Conservation (phyloP, 805 yeast species). For the Helenozyma rhizophorensis region DNA sequence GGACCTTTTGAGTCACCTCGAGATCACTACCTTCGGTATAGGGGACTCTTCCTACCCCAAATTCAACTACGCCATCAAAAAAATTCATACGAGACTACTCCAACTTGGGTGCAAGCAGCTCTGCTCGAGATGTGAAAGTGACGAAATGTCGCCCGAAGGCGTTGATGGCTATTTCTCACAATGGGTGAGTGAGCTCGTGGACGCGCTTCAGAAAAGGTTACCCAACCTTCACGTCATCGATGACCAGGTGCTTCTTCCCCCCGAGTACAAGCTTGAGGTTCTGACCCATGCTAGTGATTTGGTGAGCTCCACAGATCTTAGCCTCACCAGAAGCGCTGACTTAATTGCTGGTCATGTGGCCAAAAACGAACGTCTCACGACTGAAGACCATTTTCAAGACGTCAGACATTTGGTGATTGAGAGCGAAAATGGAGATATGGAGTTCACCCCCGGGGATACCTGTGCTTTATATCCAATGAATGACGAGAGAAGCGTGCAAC, state of each 20-base stretch:
- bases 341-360: slow-evolving; percentile 43
- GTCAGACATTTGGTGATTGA: slow-evolving; percentile 60
- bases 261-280: slow-evolving; percentile 18
- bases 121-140: slow-evolving; percentile 78
- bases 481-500: slow-evolving; percentile 56
- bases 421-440: slow-evolving; percentile 20
- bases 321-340: slow-evolving; percentile 6
- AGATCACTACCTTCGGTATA: slow-evolving; percentile 75
- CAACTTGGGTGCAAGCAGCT: slow-evolving; percentile 82
- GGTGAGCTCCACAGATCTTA: slow-evolving; percentile 1
- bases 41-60: slow-evolving; percentile 93
- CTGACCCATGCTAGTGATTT: slow-evolving; percentile 1
- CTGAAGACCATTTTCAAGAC: slow-evolving; percentile 80
- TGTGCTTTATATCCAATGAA: slow-evolving; percentile 74
- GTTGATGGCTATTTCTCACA: slow-evolving; percentile 73
- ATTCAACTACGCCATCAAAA: slow-evolving; percentile 83
- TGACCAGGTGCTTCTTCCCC: slow-evolving; percentile 24
- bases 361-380: slow-evolving; percentile 59
- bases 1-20: slow-evolving; percentile 56
- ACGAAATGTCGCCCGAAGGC: slow-evolving; percentile 77
- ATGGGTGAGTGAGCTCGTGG: slow-evolving; percentile 57
- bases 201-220: slow-evolving; percentile 18
- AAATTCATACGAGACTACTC: slow-evolving; percentile 68
- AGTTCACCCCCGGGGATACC: slow-evolving; percentile 77
- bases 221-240: slow-evolving; percentile 21